phyloP scores from a whole-genome alignment of 805 yeast species.

The Deakozyma indianensis region DNA sequence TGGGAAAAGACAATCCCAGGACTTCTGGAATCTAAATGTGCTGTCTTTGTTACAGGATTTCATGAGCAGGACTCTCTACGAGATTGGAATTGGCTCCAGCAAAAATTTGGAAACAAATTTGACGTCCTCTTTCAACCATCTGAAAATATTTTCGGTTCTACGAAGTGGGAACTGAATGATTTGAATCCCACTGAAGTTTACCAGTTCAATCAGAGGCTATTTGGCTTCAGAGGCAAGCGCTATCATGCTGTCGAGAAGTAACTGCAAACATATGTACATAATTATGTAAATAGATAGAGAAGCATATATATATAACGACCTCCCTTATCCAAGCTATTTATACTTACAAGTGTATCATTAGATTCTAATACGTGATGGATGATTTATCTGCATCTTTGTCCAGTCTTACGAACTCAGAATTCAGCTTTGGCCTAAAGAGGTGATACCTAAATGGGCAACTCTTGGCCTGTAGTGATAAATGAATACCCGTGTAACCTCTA shows the following conservation, averaged over 20 bases:
- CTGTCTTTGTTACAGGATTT: constrained; percentile 80
- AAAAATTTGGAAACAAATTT: constrained; percentile 56
- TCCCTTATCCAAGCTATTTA: too few relatives aligned
- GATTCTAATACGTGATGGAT: too few relatives aligned
- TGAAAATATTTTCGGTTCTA: constrained; percentile 62
- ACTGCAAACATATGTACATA: constrained; percentile 2
- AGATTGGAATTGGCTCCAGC: constrained; percentile 58
- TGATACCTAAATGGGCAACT: neutral
- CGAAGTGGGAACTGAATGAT: constrained; percentile 92
- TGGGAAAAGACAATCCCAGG: constrained; percentile 85
- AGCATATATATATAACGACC: too few relatives aligned
- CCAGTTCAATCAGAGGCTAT: constrained; percentile 79
- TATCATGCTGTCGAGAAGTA: constrained; percentile 57
- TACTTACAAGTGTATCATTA: too few relatives aligned
- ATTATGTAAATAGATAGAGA: neutral
- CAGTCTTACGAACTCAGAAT: too few relatives aligned
- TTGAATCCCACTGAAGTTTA: constrained; percentile 83
- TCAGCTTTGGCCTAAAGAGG: neutral
- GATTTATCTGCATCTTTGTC: too few relatives aligned
- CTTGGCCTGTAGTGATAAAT: too few relatives aligned
- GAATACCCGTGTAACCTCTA: neutral
- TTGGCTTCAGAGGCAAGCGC: constrained; percentile 92
- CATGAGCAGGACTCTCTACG: constrained; percentile 56
- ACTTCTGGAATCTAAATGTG: constrained; percentile 83
- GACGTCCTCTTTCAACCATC: constrained; percentile 69